Base-by-base conservation (phyloP, 179 eudicot genomes). In the Carnegiea gigantea region DNA sequence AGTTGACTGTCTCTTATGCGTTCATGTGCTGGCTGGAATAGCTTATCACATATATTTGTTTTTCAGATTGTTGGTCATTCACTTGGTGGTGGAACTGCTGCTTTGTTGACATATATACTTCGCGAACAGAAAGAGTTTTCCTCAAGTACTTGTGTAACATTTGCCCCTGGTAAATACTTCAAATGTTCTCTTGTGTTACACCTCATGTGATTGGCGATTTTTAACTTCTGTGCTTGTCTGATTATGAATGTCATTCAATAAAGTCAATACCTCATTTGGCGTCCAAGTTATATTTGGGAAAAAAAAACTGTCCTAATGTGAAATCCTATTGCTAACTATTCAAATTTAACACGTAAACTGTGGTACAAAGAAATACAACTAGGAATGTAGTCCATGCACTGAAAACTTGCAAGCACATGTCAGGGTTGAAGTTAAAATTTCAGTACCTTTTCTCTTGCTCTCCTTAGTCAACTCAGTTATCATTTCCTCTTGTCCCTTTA, bases 21-120 rank as follows among this genome's bases (percentile, higher is more conserved):
- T 59, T 1, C 48, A 24, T 75, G 13, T 75, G 30, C 18, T 20
- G 40, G 68, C 28, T 51, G 11, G 33, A 40, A 15, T 2, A 70
- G 51, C 75, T 74, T 83, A 33, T 67, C 70, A 33, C 62, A 36
- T 38, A 53, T 73, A 68, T 75, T 75, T 84, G 30, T 44, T 40
- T 79, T 89, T 73, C 89, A 95, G 99, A 85, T 95, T 82, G 92
- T 95, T 82, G 99, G 98, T 60, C 99, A 95, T 89, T 95, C 99
- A 40, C 95, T 95, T 85, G 99, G 98, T 80, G 99, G 99, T 78
- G 99, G 99, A 75, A 95, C 99, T 83, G 99, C 99, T 89, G 98
- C 99, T 30, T 86, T 95, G 72, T 89, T 95, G 83, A 95, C 99
- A 23, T 94, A 94, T 79, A 92, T 95, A 70, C 91, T 95, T 46